Base-by-base conservation (phyloP, 1,284 basidiomycete species). In the Malassezia vespertilionis region DNA sequence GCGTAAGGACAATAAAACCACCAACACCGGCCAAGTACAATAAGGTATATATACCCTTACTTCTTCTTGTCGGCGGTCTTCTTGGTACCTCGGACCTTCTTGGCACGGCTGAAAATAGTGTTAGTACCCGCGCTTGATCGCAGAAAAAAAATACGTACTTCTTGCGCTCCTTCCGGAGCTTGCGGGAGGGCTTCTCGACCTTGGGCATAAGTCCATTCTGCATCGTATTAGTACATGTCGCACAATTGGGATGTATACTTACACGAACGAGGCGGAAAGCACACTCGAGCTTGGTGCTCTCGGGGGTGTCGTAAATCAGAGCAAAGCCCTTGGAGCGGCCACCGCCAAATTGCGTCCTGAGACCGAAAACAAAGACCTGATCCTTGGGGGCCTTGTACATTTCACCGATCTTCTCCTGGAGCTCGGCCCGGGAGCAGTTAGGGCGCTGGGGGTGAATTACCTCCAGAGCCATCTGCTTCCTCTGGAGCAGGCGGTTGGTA, bases 161-260 rank as follows among this genome's bases (percentile, higher is more conserved):
- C 82, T 99, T 99, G 71, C 93, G 82, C 80, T 97, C 93, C 79
- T 97, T 96, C 75, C 93, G 83, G 74, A 97, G 82, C 76, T 97
- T 97, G 71, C 93, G 85, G 64, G 86, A 89, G 53, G 91, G 77
- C 76, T 84, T 89, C 49, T 88, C 84, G 59, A 85, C 80, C 79
- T 95, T 95, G 63, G 78, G 61, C 57, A 75, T 76, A 56, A 97
- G 76, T 56, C 89, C 88, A 68, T 80, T 81, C 89, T 95, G 68
- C 14, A n/a, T n/a, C n/a, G 37, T 24, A 44, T 50, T 46, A 49
- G 42, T 40, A 31, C 28, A 21, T n/a, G 22, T 3, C 41, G 1
- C 26, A n/a, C 27, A 15, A 17, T 3, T 24, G 17, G 17, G 23
- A 22, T 12, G 11, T 8, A 36, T 33, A 79, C 84, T 72, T 74